phyloP scores from a whole-genome alignment of 257 asterid genomes.

The Knoxia roxburghii region DNA sequence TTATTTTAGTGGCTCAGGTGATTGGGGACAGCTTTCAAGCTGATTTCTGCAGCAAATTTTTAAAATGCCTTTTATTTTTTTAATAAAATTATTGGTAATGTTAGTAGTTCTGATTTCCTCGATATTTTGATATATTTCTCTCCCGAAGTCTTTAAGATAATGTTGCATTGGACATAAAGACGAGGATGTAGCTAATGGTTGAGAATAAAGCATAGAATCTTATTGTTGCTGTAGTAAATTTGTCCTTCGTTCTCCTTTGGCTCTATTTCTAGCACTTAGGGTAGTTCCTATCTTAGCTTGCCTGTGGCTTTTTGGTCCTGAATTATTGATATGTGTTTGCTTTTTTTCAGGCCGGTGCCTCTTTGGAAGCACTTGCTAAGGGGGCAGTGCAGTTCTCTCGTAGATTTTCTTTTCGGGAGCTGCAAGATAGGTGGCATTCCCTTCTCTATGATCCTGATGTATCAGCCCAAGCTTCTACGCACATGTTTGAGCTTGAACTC shows the following conservation, averaged over 20 bases:
- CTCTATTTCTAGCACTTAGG: neutral
- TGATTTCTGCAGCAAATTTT: neutral
- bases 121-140: neutral
- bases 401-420: constrained; percentile 60
- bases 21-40: neutral
- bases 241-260: neutral
- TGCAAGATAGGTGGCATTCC: constrained; percentile 72
- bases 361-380: constrained; percentile 90
- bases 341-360: constrained; percentile 67
- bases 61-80: too few species aligned
- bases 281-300: neutral
- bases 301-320: neutral
- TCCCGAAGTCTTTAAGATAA: neutral
- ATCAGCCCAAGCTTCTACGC: constrained; percentile 56
- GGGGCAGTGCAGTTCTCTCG: constrained; percentile 90
- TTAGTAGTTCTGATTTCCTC: neutral
- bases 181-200: neutral
- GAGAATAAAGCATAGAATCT: neutral
- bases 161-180: neutral
- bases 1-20: neutral
- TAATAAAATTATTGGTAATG: neutral
- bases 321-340: constrained; percentile 8
- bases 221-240: neutral
- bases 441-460: constrained; percentile 85
- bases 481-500: constrained; percentile 73